Conservation (phyloP, 129 eudicot genomes). For the Silybum marianum region DNA sequence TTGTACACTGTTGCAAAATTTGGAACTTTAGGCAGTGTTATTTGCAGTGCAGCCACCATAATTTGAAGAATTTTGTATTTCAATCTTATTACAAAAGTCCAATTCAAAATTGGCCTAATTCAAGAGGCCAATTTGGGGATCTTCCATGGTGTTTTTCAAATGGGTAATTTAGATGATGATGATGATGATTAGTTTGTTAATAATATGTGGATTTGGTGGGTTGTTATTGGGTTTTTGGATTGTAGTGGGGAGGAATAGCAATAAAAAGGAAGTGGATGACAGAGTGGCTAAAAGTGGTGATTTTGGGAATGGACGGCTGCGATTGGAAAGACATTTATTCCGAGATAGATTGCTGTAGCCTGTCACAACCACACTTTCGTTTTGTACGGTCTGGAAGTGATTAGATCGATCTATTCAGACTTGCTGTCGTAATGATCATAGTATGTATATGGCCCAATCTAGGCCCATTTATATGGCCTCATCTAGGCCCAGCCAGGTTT, state of each 20-base stretch:
- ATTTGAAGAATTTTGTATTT: not conserved
- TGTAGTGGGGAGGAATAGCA: not conserved
- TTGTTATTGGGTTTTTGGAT: not conserved
- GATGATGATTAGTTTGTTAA: not conserved
- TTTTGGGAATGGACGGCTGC: slow-evolving; percentile 25
- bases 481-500: not conserved
- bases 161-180: not conserved
- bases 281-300: slow-evolving; percentile 32
- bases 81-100: too few relatives aligned
- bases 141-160: too few relatives aligned
- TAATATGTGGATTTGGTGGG: not conserved
- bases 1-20: not conserved
- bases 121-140: too few relatives aligned
- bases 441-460: not conserved
- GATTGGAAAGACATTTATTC: slow-evolving; percentile 38
- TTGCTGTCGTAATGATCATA: not conserved
- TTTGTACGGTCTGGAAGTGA: not conserved
- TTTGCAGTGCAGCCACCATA: too few relatives aligned
- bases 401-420: not conserved
- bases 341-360: slow-evolving; percentile 9
- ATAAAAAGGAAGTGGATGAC: slow-evolving; percentile 32
- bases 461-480: not conserved
- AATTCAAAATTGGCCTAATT: too few relatives aligned
- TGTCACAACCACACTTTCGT: not conserved
- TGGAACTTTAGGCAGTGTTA: not conserved